These are phyloP conservation scores for Dalbergia cochinchinensis DNA, from an alignment of 306 rosid species.

Conservation along the genomic window DNA sequence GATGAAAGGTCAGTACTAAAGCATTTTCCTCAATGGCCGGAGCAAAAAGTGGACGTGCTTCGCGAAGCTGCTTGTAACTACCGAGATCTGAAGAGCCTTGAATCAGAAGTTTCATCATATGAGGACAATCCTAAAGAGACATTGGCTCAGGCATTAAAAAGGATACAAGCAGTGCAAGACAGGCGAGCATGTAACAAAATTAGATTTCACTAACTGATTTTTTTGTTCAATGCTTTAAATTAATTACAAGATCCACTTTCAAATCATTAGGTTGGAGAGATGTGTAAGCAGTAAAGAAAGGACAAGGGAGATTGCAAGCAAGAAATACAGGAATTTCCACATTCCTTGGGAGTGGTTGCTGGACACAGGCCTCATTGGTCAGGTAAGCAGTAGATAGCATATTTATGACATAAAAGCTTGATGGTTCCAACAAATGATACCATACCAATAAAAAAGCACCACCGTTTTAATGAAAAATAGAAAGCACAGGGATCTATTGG, in stretches of 20 bases:
- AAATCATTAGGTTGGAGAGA: slow-evolving; percentile 76
- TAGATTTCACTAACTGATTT: not conserved
- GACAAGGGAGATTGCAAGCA: slow-evolving; percentile 75
- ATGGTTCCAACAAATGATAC: slow-evolving; percentile 22
- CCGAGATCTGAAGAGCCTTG: slow-evolving; percentile 77
- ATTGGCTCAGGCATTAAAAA: slow-evolving; percentile 60
- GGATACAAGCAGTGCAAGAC: slow-evolving; percentile 90
- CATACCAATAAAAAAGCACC: not conserved
- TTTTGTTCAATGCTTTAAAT: not conserved
- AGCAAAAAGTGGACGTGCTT: slow-evolving; percentile 81
- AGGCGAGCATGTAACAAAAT: slow-evolving; percentile 83
- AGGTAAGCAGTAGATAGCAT: slow-evolving; percentile 55
- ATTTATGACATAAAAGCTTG: not conserved
- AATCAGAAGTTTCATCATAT: slow-evolving; percentile 61
- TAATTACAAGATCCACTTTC: slow-evolving; percentile 21
- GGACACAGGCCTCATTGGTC: slow-evolving; percentile 77
- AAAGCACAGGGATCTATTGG: not conserved
- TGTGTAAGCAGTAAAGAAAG: slow-evolving; percentile 72
- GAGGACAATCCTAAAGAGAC: slow-evolving; percentile 77
- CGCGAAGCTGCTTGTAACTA: slow-evolving; percentile 89
- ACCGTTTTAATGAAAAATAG: not conserved
- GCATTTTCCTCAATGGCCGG: slow-evolving; percentile 94
- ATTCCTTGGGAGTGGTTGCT: slow-evolving; percentile 95
- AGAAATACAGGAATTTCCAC: slow-evolving; percentile 70
- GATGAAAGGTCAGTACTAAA: slow-evolving; percentile 89